phyloP scores from a whole-genome alignment of 2,329 filamentous ascomycete genomes.

The Aspergillus vadensis region DNA sequence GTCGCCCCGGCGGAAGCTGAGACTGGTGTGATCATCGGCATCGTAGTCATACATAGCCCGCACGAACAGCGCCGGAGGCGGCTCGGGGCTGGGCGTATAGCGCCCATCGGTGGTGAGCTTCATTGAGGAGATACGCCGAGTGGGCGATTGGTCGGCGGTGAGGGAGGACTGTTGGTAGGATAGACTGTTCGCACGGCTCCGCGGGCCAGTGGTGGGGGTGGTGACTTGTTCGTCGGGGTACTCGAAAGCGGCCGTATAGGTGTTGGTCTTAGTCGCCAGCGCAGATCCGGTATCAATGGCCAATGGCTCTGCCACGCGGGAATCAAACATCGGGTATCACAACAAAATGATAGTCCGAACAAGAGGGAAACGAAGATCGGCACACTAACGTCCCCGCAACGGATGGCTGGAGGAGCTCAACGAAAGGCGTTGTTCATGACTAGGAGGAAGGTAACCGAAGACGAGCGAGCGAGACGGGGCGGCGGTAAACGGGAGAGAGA shows the following conservation, averaged over 20 bases:
- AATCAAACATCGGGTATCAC: slow-evolving; percentile 36
- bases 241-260: slow-evolving; percentile 47
- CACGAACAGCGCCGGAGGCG: slow-evolving; percentile 71
- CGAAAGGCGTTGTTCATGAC: slow-evolving; percentile 26
- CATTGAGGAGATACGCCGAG: slow-evolving; percentile 32
- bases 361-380: slow-evolving; percentile 4
- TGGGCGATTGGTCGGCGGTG: slow-evolving; percentile 26
- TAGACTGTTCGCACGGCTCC: slow-evolving; percentile 34
- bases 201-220: slow-evolving; percentile 32
- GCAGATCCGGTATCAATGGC: slow-evolving; percentile 35
- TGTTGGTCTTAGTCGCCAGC: slow-evolving; percentile 38
- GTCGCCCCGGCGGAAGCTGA: slow-evolving; percentile 96
- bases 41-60: slow-evolving; percentile 97
- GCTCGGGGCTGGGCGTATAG: slow-evolving; percentile 42
- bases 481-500: slow-evolving; percentile 12
- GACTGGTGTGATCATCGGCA: slow-evolving; percentile 91
- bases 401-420: slow-evolving; percentile 25
- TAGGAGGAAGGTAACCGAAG: slow-evolving; percentile 15
- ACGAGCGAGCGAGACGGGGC: slow-evolving; percentile 4
- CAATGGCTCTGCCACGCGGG: slow-evolving; percentile 36
- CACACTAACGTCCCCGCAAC: slow-evolving; percentile 22
- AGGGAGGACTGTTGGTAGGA: slow-evolving; percentile 28
- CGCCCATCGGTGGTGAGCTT: slow-evolving; percentile 32
- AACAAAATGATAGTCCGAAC: slow-evolving; percentile 12
- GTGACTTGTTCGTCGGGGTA: slow-evolving; percentile 44